These are phyloP conservation scores for Lactifluus volemus DNA, from an alignment of 768 basidiomycete species.

Conservation along the genomic window DNA sequence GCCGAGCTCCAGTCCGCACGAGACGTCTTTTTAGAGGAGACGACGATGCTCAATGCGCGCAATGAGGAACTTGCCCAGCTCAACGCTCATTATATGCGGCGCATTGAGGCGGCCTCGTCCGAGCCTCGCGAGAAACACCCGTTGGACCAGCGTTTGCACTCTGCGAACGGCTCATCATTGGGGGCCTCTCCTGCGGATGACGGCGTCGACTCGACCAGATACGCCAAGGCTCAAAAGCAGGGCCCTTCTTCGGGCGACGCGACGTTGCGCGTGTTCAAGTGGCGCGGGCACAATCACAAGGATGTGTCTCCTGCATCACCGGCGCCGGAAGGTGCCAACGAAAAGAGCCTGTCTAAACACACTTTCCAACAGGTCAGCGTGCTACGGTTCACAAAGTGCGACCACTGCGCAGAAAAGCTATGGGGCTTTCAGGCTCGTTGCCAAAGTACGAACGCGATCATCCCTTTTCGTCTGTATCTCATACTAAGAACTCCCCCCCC, in stretches of 20 bases:
- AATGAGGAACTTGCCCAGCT: conserved; percentile 92
- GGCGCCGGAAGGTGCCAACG: conserved; percentile 21
- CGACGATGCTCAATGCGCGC: conserved; percentile 78
- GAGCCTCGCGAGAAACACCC: conserved; percentile 9
- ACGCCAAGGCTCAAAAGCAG: conserved; percentile 29
- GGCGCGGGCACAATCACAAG: conserved; percentile 51
- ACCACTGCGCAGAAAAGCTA: conserved; percentile 96
- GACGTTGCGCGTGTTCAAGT: conserved; percentile 35
- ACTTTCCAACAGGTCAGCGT: conserved; percentile 85
- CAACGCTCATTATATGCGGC: conserved; percentile 71
- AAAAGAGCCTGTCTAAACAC: conserved; percentile 44
- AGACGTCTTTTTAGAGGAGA: conserved; percentile 86
- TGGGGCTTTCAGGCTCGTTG: conserved; percentile 97
- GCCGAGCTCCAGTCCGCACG: conserved; percentile 78
- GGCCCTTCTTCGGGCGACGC: conserved; percentile 32
- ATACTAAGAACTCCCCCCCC: neutral
- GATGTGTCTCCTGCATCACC: conserved; percentile 46
- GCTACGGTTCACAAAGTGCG: conserved; percentile 84
- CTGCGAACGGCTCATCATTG: conserved; percentile 12
- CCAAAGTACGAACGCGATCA: conserved; percentile 47
- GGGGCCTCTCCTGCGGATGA: conserved; percentile 35
- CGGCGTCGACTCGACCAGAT: conserved; percentile 32
- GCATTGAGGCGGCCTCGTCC: conserved; percentile 44
- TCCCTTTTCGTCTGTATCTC: neutral
- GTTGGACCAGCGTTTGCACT: conserved; percentile 3